Evolutionary conservation across 176 grass and related monocot genomes (phyloP).

Genomic region (Phyllostachys edulis): DNA sequence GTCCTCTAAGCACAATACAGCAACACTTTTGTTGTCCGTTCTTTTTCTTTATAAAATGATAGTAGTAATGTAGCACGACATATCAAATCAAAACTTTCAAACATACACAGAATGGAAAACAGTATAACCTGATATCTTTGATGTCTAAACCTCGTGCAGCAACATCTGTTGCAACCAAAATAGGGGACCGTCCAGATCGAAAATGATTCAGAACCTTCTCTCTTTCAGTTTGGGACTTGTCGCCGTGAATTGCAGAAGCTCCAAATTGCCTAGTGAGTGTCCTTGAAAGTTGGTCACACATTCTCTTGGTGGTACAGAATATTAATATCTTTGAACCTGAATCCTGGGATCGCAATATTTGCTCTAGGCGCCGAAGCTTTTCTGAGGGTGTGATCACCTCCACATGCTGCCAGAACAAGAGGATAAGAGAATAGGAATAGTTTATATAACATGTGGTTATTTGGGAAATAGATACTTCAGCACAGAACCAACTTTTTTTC

Average conservation of each 20-base stretch:
- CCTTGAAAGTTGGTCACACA: constrained; percentile 87
- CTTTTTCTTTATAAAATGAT: background rate
- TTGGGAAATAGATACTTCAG: background rate
- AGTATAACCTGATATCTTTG: constrained; percentile 92
- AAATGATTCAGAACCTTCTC: constrained; percentile 88
- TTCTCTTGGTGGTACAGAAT: constrained; percentile 98
- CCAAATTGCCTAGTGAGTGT: constrained; percentile 74
- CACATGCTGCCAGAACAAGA: constrained; percentile 59
- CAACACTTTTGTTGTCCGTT: background rate
- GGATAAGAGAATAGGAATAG: background rate
- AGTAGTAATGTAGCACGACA: background rate
- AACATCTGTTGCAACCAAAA: constrained; percentile 94
- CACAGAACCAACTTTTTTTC: background rate
- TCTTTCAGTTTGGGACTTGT: constrained; percentile 95
- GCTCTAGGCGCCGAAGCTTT: constrained; percentile 79
- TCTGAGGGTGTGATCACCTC: constrained; percentile 77
- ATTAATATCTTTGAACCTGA: constrained; percentile 82
- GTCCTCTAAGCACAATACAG: background rate
- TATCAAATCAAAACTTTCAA: background rate
- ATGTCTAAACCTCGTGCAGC: constrained; percentile 94
- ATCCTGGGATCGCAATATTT: constrained; percentile 88
- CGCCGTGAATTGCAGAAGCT: constrained; percentile 91
- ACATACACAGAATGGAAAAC: background rate
- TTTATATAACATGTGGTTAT: background rate
- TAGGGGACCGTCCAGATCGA: constrained; percentile 74